Conservation (phyloP, 768 basidiomycete species). For the Calvatia gigantea region DNA sequence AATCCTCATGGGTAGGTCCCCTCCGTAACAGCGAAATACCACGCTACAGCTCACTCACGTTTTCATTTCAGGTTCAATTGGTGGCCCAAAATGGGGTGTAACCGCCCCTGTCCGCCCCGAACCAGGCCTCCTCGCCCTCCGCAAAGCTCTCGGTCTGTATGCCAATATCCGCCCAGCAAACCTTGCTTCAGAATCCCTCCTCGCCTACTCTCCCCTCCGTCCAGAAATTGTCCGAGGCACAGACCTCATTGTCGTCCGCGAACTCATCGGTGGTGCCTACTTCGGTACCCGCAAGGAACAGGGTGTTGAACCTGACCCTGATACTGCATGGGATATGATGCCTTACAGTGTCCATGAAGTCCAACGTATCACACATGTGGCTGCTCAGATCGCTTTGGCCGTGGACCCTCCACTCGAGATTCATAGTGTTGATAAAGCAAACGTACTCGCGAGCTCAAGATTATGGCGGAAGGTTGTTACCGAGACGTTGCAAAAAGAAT, state of each 20-base stretch:
- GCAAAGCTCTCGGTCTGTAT: conserved; percentile 92
- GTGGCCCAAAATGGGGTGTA: conserved; percentile 99
- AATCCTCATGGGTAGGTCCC: conserved; percentile 80
- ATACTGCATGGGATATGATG: conserved; percentile 89
- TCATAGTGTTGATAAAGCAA: conserved; percentile 97
- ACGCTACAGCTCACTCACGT: conserved; percentile 6
- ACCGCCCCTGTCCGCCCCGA: conserved; percentile 88
- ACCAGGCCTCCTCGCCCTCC: conserved; percentile 80
- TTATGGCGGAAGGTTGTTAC: conserved; percentile 93
- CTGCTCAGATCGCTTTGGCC: conserved; percentile 85
- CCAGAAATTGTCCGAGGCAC: conserved; percentile 78
- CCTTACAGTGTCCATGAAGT: conserved; percentile 90
- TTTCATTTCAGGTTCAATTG: conserved; percentile 72
- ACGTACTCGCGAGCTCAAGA: conserved; percentile 92
- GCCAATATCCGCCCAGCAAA: conserved; percentile 98
- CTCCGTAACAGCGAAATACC: not conserved
- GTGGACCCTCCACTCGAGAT: conserved; percentile 82
- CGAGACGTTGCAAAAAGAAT: conserved; percentile 80
- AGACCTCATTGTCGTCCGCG: conserved; percentile 91
- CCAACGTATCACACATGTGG: conserved; percentile 92
- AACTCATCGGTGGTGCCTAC: conserved; percentile 95
- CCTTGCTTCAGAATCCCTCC: conserved; percentile 88
- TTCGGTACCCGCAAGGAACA: conserved; percentile 93
- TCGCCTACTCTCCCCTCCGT: conserved; percentile 86
- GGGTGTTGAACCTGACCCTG: conserved; percentile 56